Evolutionary conservation across 2,329 filamentous ascomycete species (phyloP).

Genomic region (Aphanoascus verrucosus): DNA sequence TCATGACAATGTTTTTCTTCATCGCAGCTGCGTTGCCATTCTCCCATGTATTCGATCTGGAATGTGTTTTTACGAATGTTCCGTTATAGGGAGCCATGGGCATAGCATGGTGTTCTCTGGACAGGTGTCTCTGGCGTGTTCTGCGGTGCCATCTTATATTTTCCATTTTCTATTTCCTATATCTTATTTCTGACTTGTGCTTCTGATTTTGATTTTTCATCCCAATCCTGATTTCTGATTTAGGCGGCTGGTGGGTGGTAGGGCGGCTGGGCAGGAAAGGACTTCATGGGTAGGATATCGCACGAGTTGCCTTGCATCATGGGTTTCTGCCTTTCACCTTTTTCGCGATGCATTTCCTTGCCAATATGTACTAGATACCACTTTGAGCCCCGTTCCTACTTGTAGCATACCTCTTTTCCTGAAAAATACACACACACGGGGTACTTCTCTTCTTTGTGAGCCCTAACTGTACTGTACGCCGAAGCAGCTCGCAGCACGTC

Average conservation of each 20-base stretch:
- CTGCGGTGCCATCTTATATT: background rate
- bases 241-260: background rate
- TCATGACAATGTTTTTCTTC: conserved; percentile 7
- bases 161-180: too few relatives aligned
- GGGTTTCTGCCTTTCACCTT: background rate
- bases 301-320: background rate
- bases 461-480: too few relatives aligned
- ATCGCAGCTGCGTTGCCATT: background rate
- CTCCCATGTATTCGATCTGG: background rate
- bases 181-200: background rate
- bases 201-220: background rate
- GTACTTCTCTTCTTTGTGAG: too few relatives aligned
- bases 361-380: too few relatives aligned
- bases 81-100: background rate
- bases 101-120: conserved; percentile 7
- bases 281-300: background rate
- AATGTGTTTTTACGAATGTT: background rate
- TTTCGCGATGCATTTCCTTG: background rate
- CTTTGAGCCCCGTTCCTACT: too few relatives aligned
- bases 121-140: conserved; percentile 3
- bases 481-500: too few relatives aligned
- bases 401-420: too few relatives aligned
- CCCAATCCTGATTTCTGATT: background rate
- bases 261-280: background rate
- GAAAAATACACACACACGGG: too few relatives aligned